Base-by-base conservation (phyloP, 179 eudicot genomes). In the Spergularia azorica region DNA sequence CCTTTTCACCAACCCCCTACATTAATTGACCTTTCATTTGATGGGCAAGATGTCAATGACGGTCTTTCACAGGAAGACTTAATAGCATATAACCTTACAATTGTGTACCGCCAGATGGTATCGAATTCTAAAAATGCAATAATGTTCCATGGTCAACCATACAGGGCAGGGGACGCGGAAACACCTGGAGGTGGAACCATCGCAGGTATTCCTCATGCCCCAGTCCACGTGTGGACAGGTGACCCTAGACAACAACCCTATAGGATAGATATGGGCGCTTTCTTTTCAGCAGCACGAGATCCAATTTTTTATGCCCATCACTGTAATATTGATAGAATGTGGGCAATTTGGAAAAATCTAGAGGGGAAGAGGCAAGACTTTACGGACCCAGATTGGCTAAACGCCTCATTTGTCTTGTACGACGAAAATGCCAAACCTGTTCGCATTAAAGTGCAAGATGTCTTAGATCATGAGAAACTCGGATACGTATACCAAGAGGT, bases 41-140 rank as follows among this genome's bases (percentile, higher is more conserved):
- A 36, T 36, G 39, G 39, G 39, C 39, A 36, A 2, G 39, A 36
- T 36, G 4, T 36, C 39, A 2, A 36, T 2, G 39, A 36, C 39
- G 39, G 39, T 36, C 39, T 36, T 2, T 1, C 62, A 1, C 70
- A 67, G 0, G 54, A 75, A 0, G 63, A 83, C 0, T 75, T 83
- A 7, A 52, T 81, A 11, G n/a, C 70, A 0, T 79, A 74, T 15
- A 91, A 91, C 68, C 82, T 90, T 11, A 76, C 84, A 1, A 36
- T 88, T 55, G 87, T 91, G 97, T 88, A 90, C 72, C 79, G 90
- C 8, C 92, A 91, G 56, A 83, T 91, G 87, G 87, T 88, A 2
- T 38, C 75, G 0, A 74, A 75, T 71, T 74, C 87, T n/a, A 80
- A 55, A 70, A 82, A 84, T 4, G 76, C 90, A 0, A 67, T 77